Evolutionary conservation across 768 basidiomycete species (phyloP), one percentile per base, ranked within the genome.

Genomic region (Wakefieldia striispora): DNA sequence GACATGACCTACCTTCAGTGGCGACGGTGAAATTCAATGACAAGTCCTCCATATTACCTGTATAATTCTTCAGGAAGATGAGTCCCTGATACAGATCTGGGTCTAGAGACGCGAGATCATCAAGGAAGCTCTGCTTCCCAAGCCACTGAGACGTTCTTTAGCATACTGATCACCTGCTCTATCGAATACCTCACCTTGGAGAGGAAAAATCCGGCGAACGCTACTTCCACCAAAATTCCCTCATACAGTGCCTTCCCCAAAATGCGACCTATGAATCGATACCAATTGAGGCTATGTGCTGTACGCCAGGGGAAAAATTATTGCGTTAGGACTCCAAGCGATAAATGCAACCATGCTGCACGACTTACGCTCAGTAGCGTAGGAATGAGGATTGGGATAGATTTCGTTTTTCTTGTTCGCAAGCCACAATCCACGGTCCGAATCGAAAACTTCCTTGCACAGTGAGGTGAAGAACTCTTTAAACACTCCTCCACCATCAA

Each of bases 221-320:
- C 88, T 2, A 97, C 92, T 55, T 97, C 93, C 14, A 95, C 85
- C 7, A 99, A 74, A 40, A 98, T 97, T 1, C 95, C 94, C 45
- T 97, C 91, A 60, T 99, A 98, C 64, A 99, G 76, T 0, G 95
- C 97, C 65, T 98, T 98, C 5, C 95, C 95, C 1, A 99, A 75
- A 17, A 99, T 90, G 2, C 91, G 77, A 0, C 97, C 97, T 51
- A 97, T 88, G 68, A 95, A 94, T 1, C 84, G 79, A 63, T 90
- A 98, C 95, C 95, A 98, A 37, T 79, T 82, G 41, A 97, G 73
- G 62, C 85, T 94, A 62, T 91, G 87, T 0, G 79, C 88, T 95
- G 24, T 3, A 60, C 7, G 51, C 17, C 16, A 21, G 12, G 35
- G 35, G 5, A 29, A 38, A 47, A 3, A 23, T 24, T 13, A n/a